phyloP scores from a whole-genome alignment of 208 protist genomes.

The Crithidia thermophila region DNA sequence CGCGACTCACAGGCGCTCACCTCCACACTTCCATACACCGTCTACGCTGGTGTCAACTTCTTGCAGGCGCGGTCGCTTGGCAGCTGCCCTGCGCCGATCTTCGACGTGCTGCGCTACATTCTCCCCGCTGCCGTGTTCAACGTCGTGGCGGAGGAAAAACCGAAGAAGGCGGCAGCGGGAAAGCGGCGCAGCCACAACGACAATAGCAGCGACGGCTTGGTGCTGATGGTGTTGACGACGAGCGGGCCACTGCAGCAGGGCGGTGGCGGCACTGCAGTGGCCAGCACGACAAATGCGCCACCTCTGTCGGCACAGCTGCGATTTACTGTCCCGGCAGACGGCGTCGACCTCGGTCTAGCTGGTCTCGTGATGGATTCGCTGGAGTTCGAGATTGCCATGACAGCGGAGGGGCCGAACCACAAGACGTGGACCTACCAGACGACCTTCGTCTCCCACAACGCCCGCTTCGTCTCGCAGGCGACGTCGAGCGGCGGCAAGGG shows the following conservation, averaged over 20 bases:
- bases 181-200: neutral
- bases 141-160: constrained; percentile 18
- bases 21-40: constrained; percentile 47
- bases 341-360: constrained; percentile 46
- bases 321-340: constrained; percentile 65
- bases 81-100: constrained; percentile 56
- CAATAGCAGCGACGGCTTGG: neutral
- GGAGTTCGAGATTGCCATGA: constrained; percentile 65
- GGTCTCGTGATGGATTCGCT: constrained; percentile 56
- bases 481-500: neutral
- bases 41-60: constrained; percentile 82
- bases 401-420: neutral
- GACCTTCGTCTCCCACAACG: constrained; percentile 31
- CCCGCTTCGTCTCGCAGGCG: constrained; percentile 16
- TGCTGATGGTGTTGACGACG: constrained; percentile 51
- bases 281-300: too few species aligned
- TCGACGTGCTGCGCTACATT: constrained; percentile 52
- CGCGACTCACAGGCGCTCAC: constrained; percentile 37
- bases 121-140: constrained; percentile 46
- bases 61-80: constrained; percentile 50
- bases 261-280: constrained; percentile 21
- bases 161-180: neutral
- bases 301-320: constrained; percentile 42
- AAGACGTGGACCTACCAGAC: constrained; percentile 11
- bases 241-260: constrained; percentile 23